Base-by-base conservation (phyloP, 2,329 filamentous ascomycete genomes). In the Magnaporthiopsis rhizophila region DNA sequence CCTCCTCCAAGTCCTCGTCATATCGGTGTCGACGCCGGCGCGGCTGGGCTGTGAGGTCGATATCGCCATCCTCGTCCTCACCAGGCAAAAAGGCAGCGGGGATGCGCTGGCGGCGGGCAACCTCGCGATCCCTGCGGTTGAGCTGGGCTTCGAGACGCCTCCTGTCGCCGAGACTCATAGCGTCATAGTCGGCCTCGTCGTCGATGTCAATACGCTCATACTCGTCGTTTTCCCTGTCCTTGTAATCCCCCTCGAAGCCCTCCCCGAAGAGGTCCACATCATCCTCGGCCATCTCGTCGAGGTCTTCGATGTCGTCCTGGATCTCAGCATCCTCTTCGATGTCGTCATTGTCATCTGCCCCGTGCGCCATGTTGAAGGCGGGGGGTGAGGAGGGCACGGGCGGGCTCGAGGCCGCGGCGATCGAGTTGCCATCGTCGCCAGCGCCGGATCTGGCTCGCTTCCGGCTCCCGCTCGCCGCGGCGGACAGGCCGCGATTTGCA, bases 1-100 rank as follows among this genome's bases (percentile, higher is more conserved):
- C 89, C 69, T 97, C 93, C 69, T 97, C 93, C 15, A 89, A 88
- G 57, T 97, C 92, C 76, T 99, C 96, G 68, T 99, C 95, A 72
- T 98, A 99, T 70, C 90, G 86, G 76, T 95, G 91, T 69, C 95
- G 87, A 63, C 91, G 88, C 69, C 94, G 87, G 64, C 93, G 88
- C 28, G 91, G 92, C 75, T 96, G 92, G 32, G 89, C 87, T 28
- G 92, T 92, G 28, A 98, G 82, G 73, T 98, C 93, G 67, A 93
- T 82, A 65, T 95, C 86, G 62, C 86, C 89, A 61, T 64, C 63
- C 3, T 95, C 92, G 66, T 94, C 92, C 38, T 97, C 94, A 38
- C 90, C 89, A 8, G 86, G 86, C 56, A 94, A 78, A 71, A 92
- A 94, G 8, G 89, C 90, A 34, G 84, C 84, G 3, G 90, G 90